Conservation (phyloP, 768 basidiomycete genomes). For the Lentinula sp. region DNA sequence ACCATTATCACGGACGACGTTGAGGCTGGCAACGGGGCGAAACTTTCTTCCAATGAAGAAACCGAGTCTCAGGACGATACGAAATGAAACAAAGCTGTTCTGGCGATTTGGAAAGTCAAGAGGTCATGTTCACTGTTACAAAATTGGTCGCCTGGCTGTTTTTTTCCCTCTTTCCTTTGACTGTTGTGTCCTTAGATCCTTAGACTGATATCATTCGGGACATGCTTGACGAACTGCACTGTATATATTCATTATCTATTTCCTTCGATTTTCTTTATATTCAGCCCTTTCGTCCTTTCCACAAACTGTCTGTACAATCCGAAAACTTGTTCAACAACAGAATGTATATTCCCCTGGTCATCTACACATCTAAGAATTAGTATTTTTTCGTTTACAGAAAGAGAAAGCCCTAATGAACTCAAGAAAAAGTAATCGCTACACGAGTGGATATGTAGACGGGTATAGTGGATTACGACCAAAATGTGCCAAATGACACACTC, state of each 20-base stretch:
- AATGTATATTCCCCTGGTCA: neutral
- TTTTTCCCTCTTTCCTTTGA: too few species aligned
- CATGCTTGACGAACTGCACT: too few species aligned
- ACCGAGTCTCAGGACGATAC: neutral
- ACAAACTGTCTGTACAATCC: neutral
- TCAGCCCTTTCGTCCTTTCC: neutral
- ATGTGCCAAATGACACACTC: too few species aligned
- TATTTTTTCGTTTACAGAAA: too few species aligned
- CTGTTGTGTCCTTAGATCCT: neutral
- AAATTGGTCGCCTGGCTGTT: too few species aligned
- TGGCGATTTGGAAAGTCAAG: too few species aligned
- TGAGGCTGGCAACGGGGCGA: neutral
- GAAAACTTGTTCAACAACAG: neutral
- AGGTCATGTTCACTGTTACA: too few species aligned
- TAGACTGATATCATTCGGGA: neutral
- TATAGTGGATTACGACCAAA: too few species aligned
- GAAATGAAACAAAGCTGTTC: neutral
- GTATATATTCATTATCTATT: neutral
- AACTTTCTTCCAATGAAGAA: neutral
- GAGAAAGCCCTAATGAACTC: too few species aligned
- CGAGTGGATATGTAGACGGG: too few species aligned
- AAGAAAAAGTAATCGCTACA: too few species aligned
- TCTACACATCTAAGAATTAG: too few species aligned
- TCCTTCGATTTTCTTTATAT: neutral
- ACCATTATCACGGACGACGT: neutral